Evolutionary conservation across 352 stramenopile genomes (phyloP), one percentile per base, ranked within the genome.

Genomic region (Phytophthora litchii): DNA sequence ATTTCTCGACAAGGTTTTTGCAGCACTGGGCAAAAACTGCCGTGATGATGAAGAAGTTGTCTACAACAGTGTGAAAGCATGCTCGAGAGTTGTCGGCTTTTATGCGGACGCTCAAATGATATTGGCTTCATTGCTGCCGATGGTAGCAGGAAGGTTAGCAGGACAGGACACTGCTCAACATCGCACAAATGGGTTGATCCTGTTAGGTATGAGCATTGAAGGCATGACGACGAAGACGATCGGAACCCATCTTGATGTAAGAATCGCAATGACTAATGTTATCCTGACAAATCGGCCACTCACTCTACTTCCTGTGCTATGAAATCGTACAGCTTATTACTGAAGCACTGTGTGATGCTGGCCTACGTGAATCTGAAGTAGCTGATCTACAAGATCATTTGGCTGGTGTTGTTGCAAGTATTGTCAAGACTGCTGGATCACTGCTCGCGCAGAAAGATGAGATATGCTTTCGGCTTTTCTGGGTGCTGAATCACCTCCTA

Each of bases 171-270:
- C 86, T 10, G 71, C 82, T 7, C 83, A 88, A 45, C 80, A 95
- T 56, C 82, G 86, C 27, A 92, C 74, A 16, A 92, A 91, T 49
- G 86, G 83, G 3, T 60, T 95, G 23, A 85, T 91, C 35, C 44
- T 95, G 19, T 60, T 95, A 19, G 67, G 76, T 27, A 91, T 95
- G 83, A 92, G 78, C 46, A 83, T 95, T 34, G 79, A 83, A 64
- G 86, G 86, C 47, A 95, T 95, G 83, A 72, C 74, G 12, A 34
- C 65, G 9, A 65, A 74, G 14, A 90, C 72, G 7, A 89, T 92
- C 25, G 65, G 63, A 21, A 55, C 69, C 35, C 78, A 94, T 49
- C 46, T 94, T 32, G 74, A 88, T 55, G 76, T 88, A 64, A 38
- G 23, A 12, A 40, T 43, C 58, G 11, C 7, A 34, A 29, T 54